Base-by-base conservation (phyloP, 1,284 basidiomycete genomes). In the Melanopsichium pennsylvanicum region DNA sequence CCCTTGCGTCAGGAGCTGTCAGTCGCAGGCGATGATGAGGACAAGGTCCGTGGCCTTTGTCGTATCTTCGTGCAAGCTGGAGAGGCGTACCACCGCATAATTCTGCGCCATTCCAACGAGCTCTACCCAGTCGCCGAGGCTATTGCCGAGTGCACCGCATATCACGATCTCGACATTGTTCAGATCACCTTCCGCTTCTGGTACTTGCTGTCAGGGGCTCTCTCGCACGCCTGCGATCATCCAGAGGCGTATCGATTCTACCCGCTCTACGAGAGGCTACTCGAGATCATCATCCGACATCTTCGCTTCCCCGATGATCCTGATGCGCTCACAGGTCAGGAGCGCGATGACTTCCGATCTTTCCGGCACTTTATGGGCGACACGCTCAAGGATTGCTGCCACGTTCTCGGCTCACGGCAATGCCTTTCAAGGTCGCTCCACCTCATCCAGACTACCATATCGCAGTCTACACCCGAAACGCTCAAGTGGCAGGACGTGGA, bases 321-420 rank as follows among this genome's bases (percentile, higher is more conserved):
- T 49, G 81, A 84, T 19, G 82, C 86, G 23, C 83, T 94, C 70
- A 86, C 86, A 4, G 88, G 89, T 3, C 91, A 95, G 82, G 95
- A 97, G 80, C 86, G 89, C 10, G 96, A 98, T 67, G 90, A 91
- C 77, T 98, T 98, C 85, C 87, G 96, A 21, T 87, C 88, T 6
- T 98, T 99, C 85, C 86, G 96, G 50, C 96, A 99, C 84, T 88
- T 93, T 66, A 98, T 99, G 90, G 96, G 96, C 46, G 95, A 98
- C 81, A 98, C 96, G 5, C 86, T 99, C 72, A 99, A 99, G 83
- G 96, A 99, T 81, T 98, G 96, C 81, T 98, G 96, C 82, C 88
- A 90, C 67, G 93, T 99, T 31, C 86, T 99, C 31, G 91, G 93
- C 25, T 87, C 93, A 2, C 89, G 92, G 40, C 85, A 86, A 4